Percentiles rank a stretch among this genome's conserved stretches.
Conservation (phyloP, 495 filamentous ascomycete genomes). For the Hyaloscypha bicolor region DNA sequence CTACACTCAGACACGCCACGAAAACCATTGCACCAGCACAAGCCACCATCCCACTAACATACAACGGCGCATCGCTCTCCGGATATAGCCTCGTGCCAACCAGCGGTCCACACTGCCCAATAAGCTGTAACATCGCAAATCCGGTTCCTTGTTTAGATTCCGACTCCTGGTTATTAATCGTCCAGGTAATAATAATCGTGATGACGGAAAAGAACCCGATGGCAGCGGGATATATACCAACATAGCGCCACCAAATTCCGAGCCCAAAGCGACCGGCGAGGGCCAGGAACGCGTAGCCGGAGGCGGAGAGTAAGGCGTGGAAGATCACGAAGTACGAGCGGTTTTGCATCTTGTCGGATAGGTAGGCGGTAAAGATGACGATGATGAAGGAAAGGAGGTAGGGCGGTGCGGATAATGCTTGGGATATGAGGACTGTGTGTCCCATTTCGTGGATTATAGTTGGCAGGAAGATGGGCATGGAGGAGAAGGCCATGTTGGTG, state of each 20-base stretch:
- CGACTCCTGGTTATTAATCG: constrained; percentile 69
- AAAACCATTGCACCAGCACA: constrained; percentile 70
- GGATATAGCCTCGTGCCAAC: constrained; percentile 76
- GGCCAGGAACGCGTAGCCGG: constrained; percentile 63
- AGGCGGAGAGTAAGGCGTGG: constrained; percentile 60
- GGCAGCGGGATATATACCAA: constrained; percentile 70
- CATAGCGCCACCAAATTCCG: constrained; percentile 54
- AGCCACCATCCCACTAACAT: constrained; percentile 62
- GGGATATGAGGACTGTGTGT: constrained; percentile 67
- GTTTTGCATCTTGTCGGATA: constrained; percentile 66
- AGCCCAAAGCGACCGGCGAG: constrained; percentile 36
- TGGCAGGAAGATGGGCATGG: constrained; percentile 82
- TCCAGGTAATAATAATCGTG: constrained; percentile 75
- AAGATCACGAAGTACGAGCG: constrained; percentile 64
- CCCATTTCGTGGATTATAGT: constrained; percentile 81
- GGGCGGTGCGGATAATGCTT: constrained; percentile 79
- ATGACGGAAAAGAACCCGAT: constrained; percentile 71
- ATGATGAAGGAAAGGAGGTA: constrained; percentile 74
- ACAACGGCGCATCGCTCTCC: constrained; percentile 60
- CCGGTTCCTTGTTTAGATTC: constrained; percentile 67
- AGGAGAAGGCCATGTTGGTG: constrained; percentile 70
- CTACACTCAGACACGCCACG: constrained; percentile 57
- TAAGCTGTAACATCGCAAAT: constrained; percentile 69
- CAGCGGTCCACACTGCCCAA: constrained; percentile 74
- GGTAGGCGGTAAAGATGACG: constrained; percentile 68